Conservation (phyloP, 176 grass and related monocot species). For the Aegilops sharonensis region DNA sequence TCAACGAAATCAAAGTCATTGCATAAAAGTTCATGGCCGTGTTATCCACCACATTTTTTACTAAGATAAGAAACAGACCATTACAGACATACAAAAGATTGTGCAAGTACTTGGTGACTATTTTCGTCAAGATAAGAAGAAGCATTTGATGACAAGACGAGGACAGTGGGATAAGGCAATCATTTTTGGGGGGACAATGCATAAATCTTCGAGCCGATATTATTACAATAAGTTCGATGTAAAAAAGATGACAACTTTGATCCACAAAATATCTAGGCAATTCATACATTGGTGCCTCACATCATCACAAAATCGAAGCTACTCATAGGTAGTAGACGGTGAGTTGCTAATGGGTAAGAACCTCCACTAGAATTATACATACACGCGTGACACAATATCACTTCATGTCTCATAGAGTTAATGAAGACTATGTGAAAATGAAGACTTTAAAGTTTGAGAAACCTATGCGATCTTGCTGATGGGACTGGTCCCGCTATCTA, state of each 20-base stretch:
- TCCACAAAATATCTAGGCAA: not conserved
- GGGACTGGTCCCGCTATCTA: conserved; percentile 14
- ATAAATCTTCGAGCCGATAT: not conserved
- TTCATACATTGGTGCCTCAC: not conserved
- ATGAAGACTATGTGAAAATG: conserved; percentile 15
- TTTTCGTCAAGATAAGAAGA: not conserved
- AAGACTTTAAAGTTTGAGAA: conserved; percentile 21
- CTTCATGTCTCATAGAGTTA: conserved; percentile 23
- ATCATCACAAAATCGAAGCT: conserved; percentile 41
- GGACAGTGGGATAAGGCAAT: not conserved
- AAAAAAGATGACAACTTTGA: not conserved
- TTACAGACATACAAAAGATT: not conserved
- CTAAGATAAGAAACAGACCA: not conserved
- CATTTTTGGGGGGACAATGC: not conserved
- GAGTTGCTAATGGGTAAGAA: conserved; percentile 22
- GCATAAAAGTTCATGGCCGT: not conserved
- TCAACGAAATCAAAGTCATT: not conserved
- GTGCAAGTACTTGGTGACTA: not conserved
- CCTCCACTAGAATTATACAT: not conserved
- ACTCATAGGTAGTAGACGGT: conserved; percentile 12
- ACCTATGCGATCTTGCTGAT: conserved; percentile 24
- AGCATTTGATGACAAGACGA: not conserved
- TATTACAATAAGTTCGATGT: not conserved
- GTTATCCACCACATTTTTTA: not conserved
- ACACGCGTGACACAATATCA: not conserved